Evolutionary conservation across 1,284 basidiomycete genomes (phyloP), one percentile per base, ranked within the genome.

Genomic region (Ganoderma leucocontextum): DNA sequence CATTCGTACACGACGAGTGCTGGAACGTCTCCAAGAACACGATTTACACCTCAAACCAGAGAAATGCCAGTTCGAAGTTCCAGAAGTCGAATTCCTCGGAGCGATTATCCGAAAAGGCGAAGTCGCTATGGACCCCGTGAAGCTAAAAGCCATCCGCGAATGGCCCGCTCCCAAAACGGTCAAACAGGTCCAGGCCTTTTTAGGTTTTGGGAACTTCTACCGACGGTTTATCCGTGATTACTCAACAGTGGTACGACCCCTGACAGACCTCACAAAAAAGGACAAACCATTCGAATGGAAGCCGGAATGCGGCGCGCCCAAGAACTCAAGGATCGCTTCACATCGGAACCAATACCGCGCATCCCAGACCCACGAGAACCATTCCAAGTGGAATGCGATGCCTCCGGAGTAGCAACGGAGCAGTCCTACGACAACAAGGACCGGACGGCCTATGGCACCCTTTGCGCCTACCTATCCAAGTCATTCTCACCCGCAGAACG

Each of bases 181-280:
- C 4, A 75, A 75, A 33, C 70, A 80, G 10, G 62, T 82, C 4
- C 73, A 78, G 52, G 58, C 53, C 0, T 86, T 87, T 72, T 64
- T 86, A 0, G 84, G 83, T 1, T 81, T 87, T 47, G 73, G 76
- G 5, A 83, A 83, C 68, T 85, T 82, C 74, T 87, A 86, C 62
- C 59, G 79, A 0, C 60, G 77, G 0, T 87, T 86, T 66, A 81
- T 87, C 22, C 38, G 75, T 10, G 70, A 78, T 15, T 87, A 79
- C 67, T 74, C 41, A 7, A 17, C 15, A 7, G 9, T 33, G 1
- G 42, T 22, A 4, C 35, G 55, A 12, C 55, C 29, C 9, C 55
- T 58, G 25, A 35, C 13, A 7, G 36, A 38, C 81, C 72, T 82
- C 0, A 79, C 77, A 0, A 68, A 69, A 17, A 79, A 80, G 44